Conservation (phyloP, 257 asterid species). For the Fraxinus americana region DNA sequence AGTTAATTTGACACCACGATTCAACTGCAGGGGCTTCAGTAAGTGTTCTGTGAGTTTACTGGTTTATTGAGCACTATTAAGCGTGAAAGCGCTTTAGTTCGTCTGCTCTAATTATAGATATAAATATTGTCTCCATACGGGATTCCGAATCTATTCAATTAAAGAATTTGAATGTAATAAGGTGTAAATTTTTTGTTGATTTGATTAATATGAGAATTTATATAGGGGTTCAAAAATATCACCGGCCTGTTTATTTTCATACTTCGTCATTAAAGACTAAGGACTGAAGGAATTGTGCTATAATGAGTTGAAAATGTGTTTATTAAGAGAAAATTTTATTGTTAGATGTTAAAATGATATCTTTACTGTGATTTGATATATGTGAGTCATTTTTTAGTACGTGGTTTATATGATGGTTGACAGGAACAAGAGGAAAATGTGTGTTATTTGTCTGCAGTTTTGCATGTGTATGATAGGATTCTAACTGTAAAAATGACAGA, state of each 20-base stretch:
- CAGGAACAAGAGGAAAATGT: slow-evolving; percentile 5
- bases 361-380: neutral
- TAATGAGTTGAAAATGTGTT: neutral
- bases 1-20: slow-evolving; percentile 9
- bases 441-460: neutral
- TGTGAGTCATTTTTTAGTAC: neutral
- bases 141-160: neutral
- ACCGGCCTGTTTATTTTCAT: neutral
- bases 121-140: neutral
- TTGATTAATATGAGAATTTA: neutral
- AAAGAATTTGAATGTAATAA: neutral
- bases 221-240: neutral
- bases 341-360: neutral
- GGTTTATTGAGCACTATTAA: neutral
- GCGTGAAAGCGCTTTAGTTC: neutral
- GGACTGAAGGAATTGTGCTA: neutral
- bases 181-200: neutral
- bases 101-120: neutral
- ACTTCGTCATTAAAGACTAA: neutral
- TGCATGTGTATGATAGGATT: neutral
- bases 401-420: slow-evolving; percentile 9
- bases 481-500: no score
- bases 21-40: neutral
- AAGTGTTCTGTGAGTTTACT: neutral
- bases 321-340: neutral